phyloP scores from a whole-genome alignment of 495 filamentous ascomycete species.

The Annulohypoxylon bovei region DNA sequence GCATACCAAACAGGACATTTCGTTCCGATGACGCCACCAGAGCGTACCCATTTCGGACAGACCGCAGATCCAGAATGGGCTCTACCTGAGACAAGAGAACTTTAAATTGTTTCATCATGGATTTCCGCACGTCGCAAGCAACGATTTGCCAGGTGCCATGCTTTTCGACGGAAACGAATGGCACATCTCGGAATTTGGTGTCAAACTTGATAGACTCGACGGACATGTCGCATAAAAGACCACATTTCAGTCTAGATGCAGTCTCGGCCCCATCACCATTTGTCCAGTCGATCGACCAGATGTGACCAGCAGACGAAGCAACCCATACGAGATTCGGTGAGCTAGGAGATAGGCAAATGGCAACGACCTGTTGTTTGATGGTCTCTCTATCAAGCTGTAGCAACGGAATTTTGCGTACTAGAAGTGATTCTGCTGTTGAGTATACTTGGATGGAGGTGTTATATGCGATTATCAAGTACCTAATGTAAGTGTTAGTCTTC shows the following conservation, averaged over 20 bases:
- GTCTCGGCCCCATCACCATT: slow-evolving; percentile 61
- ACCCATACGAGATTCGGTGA: slow-evolving; percentile 73
- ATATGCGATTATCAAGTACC: slow-evolving; percentile 72
- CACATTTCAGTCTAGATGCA: slow-evolving; percentile 44
- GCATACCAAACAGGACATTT: slow-evolving; percentile 40
- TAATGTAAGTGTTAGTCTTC: slow-evolving; percentile 51
- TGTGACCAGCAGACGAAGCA: slow-evolving; percentile 68
- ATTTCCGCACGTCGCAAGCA: slow-evolving; percentile 50
- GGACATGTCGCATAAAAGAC: slow-evolving; percentile 50
- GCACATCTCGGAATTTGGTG: slow-evolving; percentile 51
- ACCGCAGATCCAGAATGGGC: slow-evolving; percentile 48
- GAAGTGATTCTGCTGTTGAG: slow-evolving; percentile 79
- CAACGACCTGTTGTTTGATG: slow-evolving; percentile 53
- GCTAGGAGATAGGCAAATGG: slow-evolving; percentile 67
- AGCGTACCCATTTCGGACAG: slow-evolving; percentile 32
- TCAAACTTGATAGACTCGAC: slow-evolving; percentile 54
- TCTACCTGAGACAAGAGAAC: slow-evolving; percentile 47
- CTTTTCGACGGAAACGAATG: slow-evolving; percentile 52
- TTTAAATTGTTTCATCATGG: slow-evolving; percentile 36
- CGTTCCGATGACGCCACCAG: slow-evolving; percentile 37
- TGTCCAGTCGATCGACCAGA: slow-evolving; percentile 83
- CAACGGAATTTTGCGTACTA: slow-evolving; percentile 67
- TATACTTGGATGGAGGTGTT: slow-evolving; percentile 78
- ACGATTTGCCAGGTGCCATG: slow-evolving; percentile 52
- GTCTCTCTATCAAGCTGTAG: slow-evolving; percentile 27